Evolutionary conservation across 169 alveolate genomes (phyloP).

Genomic region (Cryptosporidium muris): DNA sequence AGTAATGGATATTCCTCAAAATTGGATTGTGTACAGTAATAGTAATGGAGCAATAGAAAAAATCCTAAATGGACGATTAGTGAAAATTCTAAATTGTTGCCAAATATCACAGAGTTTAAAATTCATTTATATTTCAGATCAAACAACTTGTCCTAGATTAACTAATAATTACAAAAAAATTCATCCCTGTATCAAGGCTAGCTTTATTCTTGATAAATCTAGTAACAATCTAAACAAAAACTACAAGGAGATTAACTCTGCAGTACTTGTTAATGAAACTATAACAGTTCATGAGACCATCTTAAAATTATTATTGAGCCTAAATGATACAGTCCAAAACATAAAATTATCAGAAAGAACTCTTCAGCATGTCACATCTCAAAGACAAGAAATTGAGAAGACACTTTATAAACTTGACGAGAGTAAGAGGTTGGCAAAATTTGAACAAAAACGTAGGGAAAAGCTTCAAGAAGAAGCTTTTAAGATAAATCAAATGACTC

Average conservation of each 20-base stretch:
- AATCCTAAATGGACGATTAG: slow-evolving; percentile 1
- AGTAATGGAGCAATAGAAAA: slow-evolving; percentile 49
- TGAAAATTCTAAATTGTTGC: slow-evolving; percentile 14
- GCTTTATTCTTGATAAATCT: too few species aligned
- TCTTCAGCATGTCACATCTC: slow-evolving; percentile 24
- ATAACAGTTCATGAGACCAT: not conserved
- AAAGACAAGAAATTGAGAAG: slow-evolving; percentile 42
- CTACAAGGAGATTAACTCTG: not conserved
- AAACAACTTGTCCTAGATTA: slow-evolving; percentile 56
- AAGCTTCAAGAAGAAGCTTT: slow-evolving; percentile 26
- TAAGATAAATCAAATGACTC: slow-evolving; percentile 49
- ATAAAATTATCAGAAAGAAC: slow-evolving; percentile 39
- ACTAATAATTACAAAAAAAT: slow-evolving; percentile 27
- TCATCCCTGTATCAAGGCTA: too few species aligned
- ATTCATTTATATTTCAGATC: slow-evolving; percentile 63
- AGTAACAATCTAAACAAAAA: slow-evolving; percentile 13
- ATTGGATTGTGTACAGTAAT: slow-evolving; percentile 13
- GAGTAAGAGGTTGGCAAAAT: slow-evolving; percentile 1
- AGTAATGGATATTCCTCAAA: not conserved
- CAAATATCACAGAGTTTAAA: not conserved
- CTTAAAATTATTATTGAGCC: slow-evolving; percentile 15
- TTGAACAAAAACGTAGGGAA: slow-evolving; percentile 51
- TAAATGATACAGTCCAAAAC: slow-evolving; percentile 7
- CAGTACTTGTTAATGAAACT: too few species aligned
- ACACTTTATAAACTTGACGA: slow-evolving; percentile 9